Base-by-base conservation (phyloP, 1,139 yeast species). In the Kodamaea plutei region DNA sequence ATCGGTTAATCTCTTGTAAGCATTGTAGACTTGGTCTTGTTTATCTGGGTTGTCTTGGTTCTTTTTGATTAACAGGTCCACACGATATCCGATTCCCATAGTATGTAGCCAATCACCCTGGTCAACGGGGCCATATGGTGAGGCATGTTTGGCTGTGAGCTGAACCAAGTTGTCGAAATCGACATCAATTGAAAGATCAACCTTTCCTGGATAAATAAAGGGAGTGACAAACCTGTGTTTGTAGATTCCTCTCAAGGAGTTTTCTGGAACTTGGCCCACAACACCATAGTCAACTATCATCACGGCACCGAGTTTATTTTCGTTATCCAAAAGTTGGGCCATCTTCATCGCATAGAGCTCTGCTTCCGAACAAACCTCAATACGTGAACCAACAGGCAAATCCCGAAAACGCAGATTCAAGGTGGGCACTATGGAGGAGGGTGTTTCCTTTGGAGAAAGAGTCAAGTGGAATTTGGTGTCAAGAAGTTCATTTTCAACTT, bases 51-150 rank as follows among this genome's bases (percentile, higher is more conserved):
- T 46, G 29, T 52, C 49, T 4, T 52, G 48, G 14, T 60, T 56
- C 15, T 51, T 41, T 26, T 65, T 59, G 17, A 72, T 46, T 23
- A 76, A 47, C 43, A 73, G 79, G 34, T 76, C 73, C 11, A 84
- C 76, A 23, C 95, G 64, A 38, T 79, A 74, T 0, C 84, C 89
- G 24, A 85, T 75, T 0, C 95, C 95, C 64, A 84, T 61, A 19
- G 71, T 69, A 47, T 83, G 84, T 18, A 85, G 64, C 80, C 88
- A 85, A 46, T 81, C 87, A 2, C 89, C 93, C 50, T 85, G 95
- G 30, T 77, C 78, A 1, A 73, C 71, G 1, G 91, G 84, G 0
- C 88, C 91, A 39, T 52, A 61, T 0, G 67, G 56, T 13, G 45
- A 39, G 15, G 47, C 50, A 28, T 40, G 38, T 13, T 40, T 46